These are phyloP conservation scores for Saccharomycopsis selenospora DNA, from an alignment of 805 yeast species.

Conservation along the genomic window DNA sequence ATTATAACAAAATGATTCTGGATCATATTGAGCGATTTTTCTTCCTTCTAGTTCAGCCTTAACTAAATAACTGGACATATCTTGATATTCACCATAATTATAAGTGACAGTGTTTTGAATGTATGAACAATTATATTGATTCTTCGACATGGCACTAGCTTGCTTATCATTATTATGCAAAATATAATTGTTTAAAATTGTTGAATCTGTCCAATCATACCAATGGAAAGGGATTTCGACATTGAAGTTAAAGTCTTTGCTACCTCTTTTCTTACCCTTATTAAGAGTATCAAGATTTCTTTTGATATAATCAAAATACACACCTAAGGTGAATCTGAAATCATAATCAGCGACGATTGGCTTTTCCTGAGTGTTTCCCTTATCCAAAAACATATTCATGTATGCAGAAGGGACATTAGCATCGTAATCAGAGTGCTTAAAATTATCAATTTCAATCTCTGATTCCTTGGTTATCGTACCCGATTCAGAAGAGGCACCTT, in stretches of 20 bases:
- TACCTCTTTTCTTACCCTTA: background rate
- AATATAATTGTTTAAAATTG: conserved; percentile 32
- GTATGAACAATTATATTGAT: background rate
- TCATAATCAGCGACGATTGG: conserved; percentile 42
- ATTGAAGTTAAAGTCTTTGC: background rate
- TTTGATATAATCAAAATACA: conserved; percentile 37
- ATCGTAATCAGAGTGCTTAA: conserved; percentile 12
- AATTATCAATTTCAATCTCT: conserved; percentile 12
- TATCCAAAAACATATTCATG: background rate
- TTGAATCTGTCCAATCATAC: conserved; percentile 48
- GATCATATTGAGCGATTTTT: too few relatives aligned
- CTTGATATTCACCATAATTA: background rate
- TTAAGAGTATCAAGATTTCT: conserved; percentile 17
- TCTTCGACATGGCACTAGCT: too few relatives aligned
- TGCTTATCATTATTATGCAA: background rate
- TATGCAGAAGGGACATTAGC: conserved; percentile 8
- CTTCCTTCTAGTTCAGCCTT: background rate
- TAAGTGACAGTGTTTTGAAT: background rate
- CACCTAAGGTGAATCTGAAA: conserved; percentile 49
- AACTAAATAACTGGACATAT: background rate
- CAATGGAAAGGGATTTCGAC: conserved; percentile 40
- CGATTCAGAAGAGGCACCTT: background rate
- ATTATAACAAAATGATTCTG: background rate
- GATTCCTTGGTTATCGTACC: background rate
- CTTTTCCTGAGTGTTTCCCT: conserved; percentile 2